Conservation (phyloP, 768 basidiomycete genomes). For the Pleurotus citrinopileatus region DNA sequence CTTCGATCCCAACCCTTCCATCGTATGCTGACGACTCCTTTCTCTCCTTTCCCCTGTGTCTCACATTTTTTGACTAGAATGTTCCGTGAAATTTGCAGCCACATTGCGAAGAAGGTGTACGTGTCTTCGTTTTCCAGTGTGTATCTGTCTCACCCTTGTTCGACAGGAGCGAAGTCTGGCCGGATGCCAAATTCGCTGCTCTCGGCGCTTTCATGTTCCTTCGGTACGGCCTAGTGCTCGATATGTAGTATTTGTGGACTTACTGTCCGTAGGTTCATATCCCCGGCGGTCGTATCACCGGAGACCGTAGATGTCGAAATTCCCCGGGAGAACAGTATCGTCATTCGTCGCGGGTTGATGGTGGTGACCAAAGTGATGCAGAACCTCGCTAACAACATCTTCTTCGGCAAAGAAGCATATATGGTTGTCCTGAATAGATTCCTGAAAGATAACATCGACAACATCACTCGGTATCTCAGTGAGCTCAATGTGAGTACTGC, state of each 20-base stretch:
- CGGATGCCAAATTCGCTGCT: conserved; percentile 76
- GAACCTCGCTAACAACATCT: conserved; percentile 91
- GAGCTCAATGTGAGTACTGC: conserved; percentile 50
- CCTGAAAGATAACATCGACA: conserved; percentile 63
- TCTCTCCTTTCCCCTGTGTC: background rate
- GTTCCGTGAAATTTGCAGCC: conserved; percentile 83
- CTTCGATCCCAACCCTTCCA: conserved; percentile 69
- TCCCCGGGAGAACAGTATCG: conserved; percentile 49
- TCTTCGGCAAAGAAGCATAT: conserved; percentile 88
- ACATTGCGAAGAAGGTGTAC: conserved; percentile 78
- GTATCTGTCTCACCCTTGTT: conserved; percentile 1
- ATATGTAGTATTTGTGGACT: conserved; percentile 3
- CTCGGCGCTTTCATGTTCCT: conserved; percentile 92
- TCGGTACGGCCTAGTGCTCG: conserved; percentile 38
- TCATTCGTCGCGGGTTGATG: conserved; percentile 76
- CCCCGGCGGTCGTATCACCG: conserved; percentile 85
- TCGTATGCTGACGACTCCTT: conserved; percentile 46
- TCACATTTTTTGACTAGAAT: conserved; percentile 45
- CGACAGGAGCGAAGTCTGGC: conserved; percentile 62
- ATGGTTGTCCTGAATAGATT: conserved; percentile 82
- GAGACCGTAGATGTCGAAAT: conserved; percentile 82
- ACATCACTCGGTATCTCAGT: conserved; percentile 73
- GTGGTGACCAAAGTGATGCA: conserved; percentile 91
- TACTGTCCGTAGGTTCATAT: conserved; percentile 64
- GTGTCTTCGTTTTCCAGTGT: conserved; percentile 22